A percentile compares a stretch with the other conserved stretches of the same genome.
These are phyloP conservation scores for Chalara sp. DNA, from an alignment of 2,329 filamentous ascomycete genomes.

Conservation along the genomic window DNA sequence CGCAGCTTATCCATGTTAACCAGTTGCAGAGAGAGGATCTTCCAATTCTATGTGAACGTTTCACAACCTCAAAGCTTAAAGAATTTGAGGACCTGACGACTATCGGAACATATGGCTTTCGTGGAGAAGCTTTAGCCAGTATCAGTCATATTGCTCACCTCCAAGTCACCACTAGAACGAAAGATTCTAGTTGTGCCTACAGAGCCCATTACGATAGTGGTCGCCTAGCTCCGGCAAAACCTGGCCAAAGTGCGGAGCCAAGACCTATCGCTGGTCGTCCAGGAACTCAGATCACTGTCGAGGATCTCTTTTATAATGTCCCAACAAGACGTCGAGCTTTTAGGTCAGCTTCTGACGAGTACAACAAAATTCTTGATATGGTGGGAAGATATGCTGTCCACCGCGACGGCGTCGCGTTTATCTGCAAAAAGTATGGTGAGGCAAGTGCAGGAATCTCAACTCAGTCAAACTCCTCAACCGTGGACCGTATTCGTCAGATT, in stretches of 20 bases:
- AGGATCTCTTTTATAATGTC: conserved; percentile 96
- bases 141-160: conserved; percentile 98
- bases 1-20: background rate
- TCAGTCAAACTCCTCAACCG: conserved; percentile 60
- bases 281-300: conserved; percentile 92
- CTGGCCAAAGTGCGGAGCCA: conserved; percentile 78
- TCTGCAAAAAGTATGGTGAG: conserved; percentile 94
- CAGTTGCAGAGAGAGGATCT: conserved; percentile 72
- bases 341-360: conserved; percentile 86
- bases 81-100: conserved; percentile 85
- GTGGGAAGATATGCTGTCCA: conserved; percentile 92
- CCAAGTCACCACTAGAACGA: conserved; percentile 88
- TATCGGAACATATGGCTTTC: conserved; percentile 95
- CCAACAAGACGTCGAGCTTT: conserved; percentile 85
- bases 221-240: conserved; percentile 74
- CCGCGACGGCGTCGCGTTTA: conserved; percentile 85
- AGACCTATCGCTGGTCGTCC: conserved; percentile 80
- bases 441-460: conserved; percentile 76
- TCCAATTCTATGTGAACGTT: conserved; percentile 86
- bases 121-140: conserved; percentile 90
- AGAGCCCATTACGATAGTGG: conserved; percentile 82
- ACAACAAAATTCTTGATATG: conserved; percentile 94
- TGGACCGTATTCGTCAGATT: conserved; percentile 85
- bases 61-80: conserved; percentile 94
- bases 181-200: conserved; percentile 83